Evolutionary conservation across 225 moss, liverwort and hornwort species (phyloP), one percentile per base, ranked within the genome.

Genomic region (Straminergon stramineum): DNA sequence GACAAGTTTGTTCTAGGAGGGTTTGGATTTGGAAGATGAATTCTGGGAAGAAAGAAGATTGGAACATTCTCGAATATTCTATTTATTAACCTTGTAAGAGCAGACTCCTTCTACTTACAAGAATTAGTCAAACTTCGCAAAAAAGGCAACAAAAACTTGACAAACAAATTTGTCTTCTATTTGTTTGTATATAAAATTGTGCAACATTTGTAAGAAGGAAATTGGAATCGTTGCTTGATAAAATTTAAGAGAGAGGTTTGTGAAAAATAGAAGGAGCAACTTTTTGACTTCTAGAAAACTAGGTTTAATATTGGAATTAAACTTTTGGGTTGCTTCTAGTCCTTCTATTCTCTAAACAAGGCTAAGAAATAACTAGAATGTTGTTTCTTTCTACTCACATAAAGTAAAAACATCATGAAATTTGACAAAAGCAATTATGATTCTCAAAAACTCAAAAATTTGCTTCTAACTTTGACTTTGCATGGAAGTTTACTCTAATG

Each of bases 71-170:
- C 14, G 1, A 77, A 53, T 77, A 77, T 31, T 53, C 0, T 34
- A 22, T 77, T 53, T 77, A 22, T 75, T 0, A 10, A 2, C 2
- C 9, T 0, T 30, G 0, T 6, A 74, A 75, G 7, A 48, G 1
- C 0, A 0, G 0, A 51, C 2, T 75, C n/a, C n/a, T n/a, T 31
- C 5, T 1, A 11, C 7, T 32, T 32, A 4, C 3, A 31, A 75
- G n/a, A 51, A 51, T 39, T 6, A 8, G 0, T 1, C 13, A 8
- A 39, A 39, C 2, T 9, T 43, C 16, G 73, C 0, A 27, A 16
- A 43, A 73, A 27, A 43, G 6, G 16, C 2, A 15, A 73, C 27
- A 73, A 0, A 16, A 43, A 16, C 5, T 41, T 5, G n/a, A n/a
- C n/a, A n/a, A n/a, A n/a, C n/a, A n/a, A n/a, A n/a, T n/a, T n/a